phyloP scores from a whole-genome alignment of 768 basidiomycete species.

The Asterophora parasitica region DNA sequence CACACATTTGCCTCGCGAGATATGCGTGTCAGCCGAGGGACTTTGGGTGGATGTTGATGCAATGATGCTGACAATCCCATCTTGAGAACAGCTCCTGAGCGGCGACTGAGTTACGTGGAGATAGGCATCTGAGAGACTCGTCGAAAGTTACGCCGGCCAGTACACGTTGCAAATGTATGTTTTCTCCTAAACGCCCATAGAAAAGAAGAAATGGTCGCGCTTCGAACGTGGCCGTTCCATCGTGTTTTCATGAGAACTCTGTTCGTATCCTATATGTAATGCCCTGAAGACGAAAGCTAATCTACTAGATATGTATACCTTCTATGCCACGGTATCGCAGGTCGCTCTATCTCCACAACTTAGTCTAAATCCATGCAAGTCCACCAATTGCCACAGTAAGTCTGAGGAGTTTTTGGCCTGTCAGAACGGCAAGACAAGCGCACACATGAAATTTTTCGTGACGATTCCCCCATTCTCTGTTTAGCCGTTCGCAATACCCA shows the following conservation, averaged over 20 bases:
- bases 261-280: not conserved
- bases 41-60: not conserved
- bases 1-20: not conserved
- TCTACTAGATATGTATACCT: too few relatives aligned
- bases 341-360: too few relatives aligned
- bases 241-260: slow-evolving; percentile 2
- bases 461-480: not conserved
- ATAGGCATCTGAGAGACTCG: not conserved
- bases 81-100: not conserved
- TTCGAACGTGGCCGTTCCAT: not conserved
- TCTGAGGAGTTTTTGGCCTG: not conserved
- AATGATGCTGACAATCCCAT: not conserved
- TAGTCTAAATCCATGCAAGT: not conserved
- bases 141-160: too few relatives aligned
- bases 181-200: not conserved
- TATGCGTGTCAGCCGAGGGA: not conserved
- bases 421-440: slow-evolving; percentile 6
- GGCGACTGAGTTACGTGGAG: not conserved
- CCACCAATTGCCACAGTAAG: not conserved
- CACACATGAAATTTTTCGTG: not conserved
- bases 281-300: too few relatives aligned
- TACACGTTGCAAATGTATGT: slow-evolving; percentile 10
- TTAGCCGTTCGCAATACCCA: not conserved
- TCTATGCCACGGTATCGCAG: too few relatives aligned
- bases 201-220: not conserved